Evolutionary conservation across 768 basidiomycete species (phyloP), one percentile per base, ranked within the genome.

Genomic region (Pleurotus salmoneostramineus): DNA sequence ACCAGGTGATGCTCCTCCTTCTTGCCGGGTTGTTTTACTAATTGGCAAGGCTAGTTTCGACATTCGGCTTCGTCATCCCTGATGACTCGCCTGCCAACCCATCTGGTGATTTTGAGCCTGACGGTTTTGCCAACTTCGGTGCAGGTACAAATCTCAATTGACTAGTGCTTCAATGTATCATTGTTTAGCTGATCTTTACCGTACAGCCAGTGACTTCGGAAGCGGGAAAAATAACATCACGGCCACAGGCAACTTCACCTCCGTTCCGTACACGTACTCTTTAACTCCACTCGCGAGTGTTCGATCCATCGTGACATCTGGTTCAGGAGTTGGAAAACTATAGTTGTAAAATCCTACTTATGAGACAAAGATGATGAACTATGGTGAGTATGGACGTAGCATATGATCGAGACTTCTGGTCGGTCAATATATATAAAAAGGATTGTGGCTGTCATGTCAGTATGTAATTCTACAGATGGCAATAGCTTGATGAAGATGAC

Each of bases 41-140:
- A 17, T 15, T 5, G 17, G 14, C 21, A 27, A 27, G 21, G 21
- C 10, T 35, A 64, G 61, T 66, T 10, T 64, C 65, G 6, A 66
- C 65, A 0, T 66, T 64, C 46, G 65, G 65, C n/a, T 62, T 66
- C 34, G 65, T 66, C 6, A 66, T 66, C 31, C 65, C 65, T 34
- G 65, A 66, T 43, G 65, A 66, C 56, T 66, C 65, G 1, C 65
- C 65, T 21, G 57, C 40, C 4, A 52, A 62, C 31, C 65, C 65
- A 1, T 42, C 48, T n/a, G 65, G 65, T 14, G 65, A 66, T 40
- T 61, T 62, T 57, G 65, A 66, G 50, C 58, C 59, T n/a, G 65
- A 66, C 47, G 65, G 63, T 2, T 57, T 66, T 58, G 57, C 61
- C 45, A 60, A 63, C 62, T 37, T 66, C 62, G 56, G 61, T 14